These are phyloP conservation scores for Nemania diffusa DNA, from an alignment of 2,329 filamentous ascomycete genomes.

Conservation along the genomic window DNA sequence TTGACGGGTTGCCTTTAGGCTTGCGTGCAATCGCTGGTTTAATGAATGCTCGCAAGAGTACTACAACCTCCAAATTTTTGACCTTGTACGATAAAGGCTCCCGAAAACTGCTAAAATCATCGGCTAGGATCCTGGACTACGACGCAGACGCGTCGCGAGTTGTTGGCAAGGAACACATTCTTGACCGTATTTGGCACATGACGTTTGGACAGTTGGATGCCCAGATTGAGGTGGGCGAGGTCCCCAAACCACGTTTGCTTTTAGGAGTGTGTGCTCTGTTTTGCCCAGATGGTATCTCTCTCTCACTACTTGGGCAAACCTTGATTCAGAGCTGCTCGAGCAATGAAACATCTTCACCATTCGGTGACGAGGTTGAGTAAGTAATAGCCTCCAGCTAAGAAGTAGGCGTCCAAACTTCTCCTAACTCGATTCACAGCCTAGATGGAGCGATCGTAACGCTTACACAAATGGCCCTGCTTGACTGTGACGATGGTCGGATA, in stretches of 20 bases:
- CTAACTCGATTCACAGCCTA: neutral
- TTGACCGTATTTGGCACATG: neutral
- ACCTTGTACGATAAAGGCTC: neutral
- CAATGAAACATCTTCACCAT: too few relatives aligned
- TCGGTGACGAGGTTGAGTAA: too few relatives aligned
- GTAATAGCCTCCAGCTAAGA: too few relatives aligned
- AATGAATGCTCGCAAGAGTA: neutral
- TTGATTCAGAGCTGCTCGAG: too few relatives aligned
- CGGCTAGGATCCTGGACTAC: neutral
- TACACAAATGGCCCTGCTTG: neutral
- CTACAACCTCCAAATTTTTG: neutral
- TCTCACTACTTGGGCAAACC: neutral
- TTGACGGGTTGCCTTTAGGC: neutral
- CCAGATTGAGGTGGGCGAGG: neutral
- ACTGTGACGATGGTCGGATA: neutral
- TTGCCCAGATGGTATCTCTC: conserved; percentile 1
- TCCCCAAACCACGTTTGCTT: neutral
- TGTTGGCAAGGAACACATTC: neutral
- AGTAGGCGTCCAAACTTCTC: too few relatives aligned
- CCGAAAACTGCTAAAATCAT: neutral
- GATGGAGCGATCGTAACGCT: neutral
- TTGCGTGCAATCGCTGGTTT: neutral
- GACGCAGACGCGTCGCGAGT: neutral
- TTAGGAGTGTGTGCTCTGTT: neutral
- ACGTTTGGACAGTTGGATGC: neutral